A percentile compares a stretch with the other conserved stretches of the same genome.
Conservation (phyloP, 768 basidiomycete genomes). For the Leccinum fibrillosum region DNA sequence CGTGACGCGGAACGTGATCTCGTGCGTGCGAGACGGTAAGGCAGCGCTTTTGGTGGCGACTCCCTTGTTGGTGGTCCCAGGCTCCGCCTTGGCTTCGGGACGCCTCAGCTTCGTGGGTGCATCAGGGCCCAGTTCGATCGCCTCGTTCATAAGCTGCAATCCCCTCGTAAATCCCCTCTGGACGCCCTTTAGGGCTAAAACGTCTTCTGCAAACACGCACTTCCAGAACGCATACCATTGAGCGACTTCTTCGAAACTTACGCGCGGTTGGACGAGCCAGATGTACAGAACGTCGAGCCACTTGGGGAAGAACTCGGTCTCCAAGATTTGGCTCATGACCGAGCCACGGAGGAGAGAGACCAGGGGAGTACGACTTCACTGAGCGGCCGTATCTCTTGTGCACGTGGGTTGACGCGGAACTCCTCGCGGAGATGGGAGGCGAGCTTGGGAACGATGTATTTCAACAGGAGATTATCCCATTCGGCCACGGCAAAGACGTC, state of each 20-base stretch:
- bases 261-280: slow-evolving; percentile 89
- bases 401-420: slow-evolving; percentile 87
- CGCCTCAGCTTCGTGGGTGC: slow-evolving; percentile 65
- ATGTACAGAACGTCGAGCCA: slow-evolving; percentile 90
- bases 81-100: slow-evolving; percentile 61
- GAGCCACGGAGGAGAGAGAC: slow-evolving; percentile 71
- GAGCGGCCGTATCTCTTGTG: slow-evolving; percentile 85
- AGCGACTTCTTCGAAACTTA: slow-evolving; percentile 89
- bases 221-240: slow-evolving; percentile 96
- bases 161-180: slow-evolving; percentile 82
- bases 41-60: slow-evolving; percentile 34
- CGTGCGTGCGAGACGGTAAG: slow-evolving; percentile 55
- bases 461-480: slow-evolving; percentile 90
- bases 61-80: slow-evolving; percentile 28
- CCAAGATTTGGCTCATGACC: slow-evolving; percentile 79
- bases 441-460: slow-evolving; percentile 90
- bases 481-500: slow-evolving; percentile 78
- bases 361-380: slow-evolving; percentile 68
- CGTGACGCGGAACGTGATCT: slow-evolving; percentile 76
- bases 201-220: slow-evolving; percentile 60
- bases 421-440: slow-evolving; percentile 77
- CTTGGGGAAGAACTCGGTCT: slow-evolving; percentile 94
- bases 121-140: slow-evolving; percentile 80
- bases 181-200: slow-evolving; percentile 66
- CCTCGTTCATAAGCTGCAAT: slow-evolving; percentile 91